A percentile compares a stretch with the other conserved stretches of the same genome.
Evolutionary conservation across 2,329 filamentous ascomycete species (phyloP).

Genomic region (Alternaria sp.): DNA sequence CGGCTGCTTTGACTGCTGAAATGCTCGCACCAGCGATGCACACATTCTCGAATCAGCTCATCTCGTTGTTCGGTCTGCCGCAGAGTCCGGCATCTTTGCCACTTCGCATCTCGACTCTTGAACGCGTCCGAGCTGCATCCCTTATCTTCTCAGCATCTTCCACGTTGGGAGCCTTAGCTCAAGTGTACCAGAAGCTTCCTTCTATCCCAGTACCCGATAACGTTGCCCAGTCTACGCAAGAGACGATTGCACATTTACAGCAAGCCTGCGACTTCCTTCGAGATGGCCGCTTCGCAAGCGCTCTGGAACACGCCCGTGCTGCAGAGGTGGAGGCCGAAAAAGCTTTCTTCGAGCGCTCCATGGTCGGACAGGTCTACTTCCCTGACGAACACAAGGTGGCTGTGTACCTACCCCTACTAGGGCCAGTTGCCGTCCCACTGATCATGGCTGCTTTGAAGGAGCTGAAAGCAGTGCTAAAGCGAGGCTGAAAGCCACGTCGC

Average conservation of each 20-base stretch:
- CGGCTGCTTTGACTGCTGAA: slow-evolving; percentile 64
- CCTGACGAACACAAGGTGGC: slow-evolving; percentile 98
- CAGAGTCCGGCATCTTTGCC: slow-evolving; percentile 78
- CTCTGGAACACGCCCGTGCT: slow-evolving; percentile 79
- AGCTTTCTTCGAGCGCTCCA: slow-evolving; percentile 97
- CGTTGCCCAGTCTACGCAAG: slow-evolving; percentile 84
- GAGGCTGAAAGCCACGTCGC: slow-evolving; percentile 15
- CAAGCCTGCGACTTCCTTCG: slow-evolving; percentile 75
- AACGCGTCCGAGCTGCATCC: slow-evolving; percentile 83
- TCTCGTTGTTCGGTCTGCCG: slow-evolving; percentile 86
- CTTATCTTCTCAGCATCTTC: slow-evolving; percentile 89
- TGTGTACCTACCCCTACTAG: slow-evolving; percentile 89
- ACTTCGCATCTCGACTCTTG: slow-evolving; percentile 81
- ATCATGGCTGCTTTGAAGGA: slow-evolving; percentile 85
- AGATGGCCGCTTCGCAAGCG: slow-evolving; percentile 65
- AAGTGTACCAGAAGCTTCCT: slow-evolving; percentile 78
- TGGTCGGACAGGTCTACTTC: slow-evolving; percentile 98
- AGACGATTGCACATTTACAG: slow-evolving; percentile 78
- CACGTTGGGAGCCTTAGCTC: slow-evolving; percentile 89
- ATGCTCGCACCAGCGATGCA: slow-evolving; percentile 80
- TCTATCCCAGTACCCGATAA: slow-evolving; percentile 89
- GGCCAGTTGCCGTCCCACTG: slow-evolving; percentile 88
- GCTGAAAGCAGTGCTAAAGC: slow-evolving; percentile 33
- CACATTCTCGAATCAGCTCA: slow-evolving; percentile 87
- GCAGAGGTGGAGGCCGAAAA: slow-evolving; percentile 89